phyloP scores from a whole-genome alignment of 768 basidiomycete genomes.

The Chlorophyllum brunneum region DNA sequence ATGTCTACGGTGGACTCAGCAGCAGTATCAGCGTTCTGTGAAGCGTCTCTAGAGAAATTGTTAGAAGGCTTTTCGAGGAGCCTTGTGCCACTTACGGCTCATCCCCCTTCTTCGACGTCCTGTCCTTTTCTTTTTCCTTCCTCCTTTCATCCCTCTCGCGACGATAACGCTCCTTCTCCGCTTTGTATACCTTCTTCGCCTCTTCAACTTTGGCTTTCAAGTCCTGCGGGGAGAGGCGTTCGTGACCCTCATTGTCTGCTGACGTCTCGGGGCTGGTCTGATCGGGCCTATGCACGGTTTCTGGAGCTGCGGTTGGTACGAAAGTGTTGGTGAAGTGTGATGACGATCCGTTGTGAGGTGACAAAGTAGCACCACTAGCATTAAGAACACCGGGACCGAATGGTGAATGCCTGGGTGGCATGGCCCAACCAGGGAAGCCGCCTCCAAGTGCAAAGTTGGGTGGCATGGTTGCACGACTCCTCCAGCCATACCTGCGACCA shows the following conservation, averaged over 20 bases:
- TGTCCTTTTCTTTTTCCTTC: conserved; percentile 33
- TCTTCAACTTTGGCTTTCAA: conserved; percentile 51
- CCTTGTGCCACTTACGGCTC: conserved; percentile 3
- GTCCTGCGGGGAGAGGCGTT: conserved; percentile 30
- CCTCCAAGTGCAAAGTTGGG: not conserved
- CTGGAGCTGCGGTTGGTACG: not conserved
- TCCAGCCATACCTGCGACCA: not conserved
- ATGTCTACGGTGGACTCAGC: not conserved
- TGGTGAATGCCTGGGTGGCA: not conserved
- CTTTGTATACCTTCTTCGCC: conserved; percentile 65
- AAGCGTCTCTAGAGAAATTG: not conserved
- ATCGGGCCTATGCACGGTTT: not conserved
- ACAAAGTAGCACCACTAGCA: not conserved
- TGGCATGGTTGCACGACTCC: not conserved
- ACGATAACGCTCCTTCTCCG: conserved; percentile 67
- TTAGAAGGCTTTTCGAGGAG: not conserved
- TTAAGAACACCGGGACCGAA: not conserved
- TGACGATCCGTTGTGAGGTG: not conserved
- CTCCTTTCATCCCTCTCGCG: conserved; percentile 48
- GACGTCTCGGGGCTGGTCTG: not conserved
- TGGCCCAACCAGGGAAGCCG: not conserved
- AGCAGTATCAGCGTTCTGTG: not conserved
- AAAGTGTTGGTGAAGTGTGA: not conserved
- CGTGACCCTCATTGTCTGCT: not conserved
- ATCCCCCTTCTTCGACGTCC: conserved; percentile 15